Evolutionary conservation across 2,329 filamentous ascomycete species (phyloP).

Genomic region (Verticillium albo-atrum): DNA sequence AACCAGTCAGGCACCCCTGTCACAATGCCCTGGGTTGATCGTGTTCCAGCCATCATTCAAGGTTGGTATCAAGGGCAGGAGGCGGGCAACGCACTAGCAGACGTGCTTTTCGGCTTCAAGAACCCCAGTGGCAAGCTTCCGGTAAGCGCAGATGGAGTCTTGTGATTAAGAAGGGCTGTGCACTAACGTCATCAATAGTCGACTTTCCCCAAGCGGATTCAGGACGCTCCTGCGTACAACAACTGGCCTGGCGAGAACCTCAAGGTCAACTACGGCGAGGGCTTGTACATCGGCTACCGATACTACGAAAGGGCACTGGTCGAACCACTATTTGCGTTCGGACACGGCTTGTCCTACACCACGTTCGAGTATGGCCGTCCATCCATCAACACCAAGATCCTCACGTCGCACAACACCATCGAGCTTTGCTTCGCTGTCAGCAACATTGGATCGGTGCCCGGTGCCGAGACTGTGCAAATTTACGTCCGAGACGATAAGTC

Average conservation of each 20-base stretch:
- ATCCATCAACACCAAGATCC: conserved; percentile 37
- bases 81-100: conserved; percentile 64
- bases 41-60: conserved; percentile 63
- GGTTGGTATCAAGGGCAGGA: conserved; percentile 74
- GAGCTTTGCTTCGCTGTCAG: conserved; percentile 43
- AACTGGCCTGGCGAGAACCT: conserved; percentile 71
- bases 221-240: conserved; percentile 66
- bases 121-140: conserved; percentile 68
- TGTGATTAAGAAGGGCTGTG: neutral
- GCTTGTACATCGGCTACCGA: conserved; percentile 67
- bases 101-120: conserved; percentile 58
- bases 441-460: conserved; percentile 52
- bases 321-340: conserved; percentile 64
- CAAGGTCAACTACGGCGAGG: conserved; percentile 66
- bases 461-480: conserved; percentile 62
- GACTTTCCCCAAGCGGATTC: conserved; percentile 60
- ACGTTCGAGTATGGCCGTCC: conserved; percentile 60
- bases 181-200: conserved; percentile 29
- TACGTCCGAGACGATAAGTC: conserved; percentile 63
- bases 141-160: conserved; percentile 24
- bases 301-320: conserved; percentile 63
- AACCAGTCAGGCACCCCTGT: conserved; percentile 67
- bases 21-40: conserved; percentile 64
- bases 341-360: conserved; percentile 71
- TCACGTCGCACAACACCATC: conserved; percentile 33